Evolutionary conservation across 2,329 filamentous ascomycete species (phyloP), one percentile per base, ranked within the genome.

Genomic region (Diaporthe caulivora): DNA sequence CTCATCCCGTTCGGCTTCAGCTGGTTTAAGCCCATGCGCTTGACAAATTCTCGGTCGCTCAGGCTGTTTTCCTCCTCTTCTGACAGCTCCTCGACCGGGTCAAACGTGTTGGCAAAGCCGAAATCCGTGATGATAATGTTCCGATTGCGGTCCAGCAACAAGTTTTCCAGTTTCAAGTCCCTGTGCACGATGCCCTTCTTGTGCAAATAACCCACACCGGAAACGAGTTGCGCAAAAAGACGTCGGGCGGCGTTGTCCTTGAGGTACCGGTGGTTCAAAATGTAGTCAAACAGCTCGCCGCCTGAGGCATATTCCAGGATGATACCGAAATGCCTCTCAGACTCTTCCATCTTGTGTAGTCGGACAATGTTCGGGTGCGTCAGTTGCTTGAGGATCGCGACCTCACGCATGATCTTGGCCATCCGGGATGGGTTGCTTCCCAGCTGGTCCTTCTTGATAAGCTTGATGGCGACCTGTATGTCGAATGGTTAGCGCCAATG

Each of bases 51-150:
- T 77, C 94, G 93, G 80, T 98, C 96, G 34, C 91, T 90, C 29
- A 99, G 86, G 76, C 95, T 94, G 79, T 95, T 90, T 83, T 98
- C 97, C 77, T 98, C 93, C 74, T 98, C 95, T 74, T 98, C 95
- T 6, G 90, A 91, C 51, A 99, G 88, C 81, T 98, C 95, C 80
- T 99, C 97, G 47, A 87, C 85, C 0, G 97, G 91, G 80, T 98
- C 94, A 80, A 99, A 99, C 0, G 95, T 98, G 83, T 99, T 99
- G 78, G 97, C 97, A 82, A 99, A 99, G 24, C 97, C 97, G 84
- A 99, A 99, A 84, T 99, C 97, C 21, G 97, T 99, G 81, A 99
- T 99, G 84, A 99, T 99, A 80, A 99, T 98, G 86, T 99, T 99
- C 76, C 95, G 93, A 81, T 99, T 98, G 76, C 96, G 93, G 84